phyloP scores from a whole-genome alignment of 1,139 yeast genomes.

The Geotrichum europaeum region DNA sequence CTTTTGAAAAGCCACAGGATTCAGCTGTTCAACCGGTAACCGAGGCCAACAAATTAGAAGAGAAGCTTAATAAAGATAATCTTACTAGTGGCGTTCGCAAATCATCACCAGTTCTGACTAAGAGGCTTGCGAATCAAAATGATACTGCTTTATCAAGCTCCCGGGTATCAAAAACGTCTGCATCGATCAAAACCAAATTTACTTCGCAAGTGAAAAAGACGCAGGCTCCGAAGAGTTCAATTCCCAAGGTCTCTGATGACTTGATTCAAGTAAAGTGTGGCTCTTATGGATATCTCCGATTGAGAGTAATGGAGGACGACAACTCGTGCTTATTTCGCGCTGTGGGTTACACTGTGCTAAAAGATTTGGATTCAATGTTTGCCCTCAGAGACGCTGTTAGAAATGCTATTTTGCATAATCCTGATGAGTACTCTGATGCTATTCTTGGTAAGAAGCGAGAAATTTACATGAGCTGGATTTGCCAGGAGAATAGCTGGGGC shows the following conservation, averaged over 20 bases:
- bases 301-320: slow-evolving; percentile 68
- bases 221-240: neutral
- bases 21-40: neutral
- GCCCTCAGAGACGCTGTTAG: slow-evolving; percentile 48
- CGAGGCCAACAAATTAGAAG: neutral
- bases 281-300: slow-evolving; percentile 34
- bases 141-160: neutral
- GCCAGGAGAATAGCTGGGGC: slow-evolving; percentile 65
- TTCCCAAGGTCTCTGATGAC: neutral
- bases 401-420: slow-evolving; percentile 41
- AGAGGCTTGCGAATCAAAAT: neutral
- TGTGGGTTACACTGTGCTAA: slow-evolving; percentile 49
- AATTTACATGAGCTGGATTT: slow-evolving; percentile 59
- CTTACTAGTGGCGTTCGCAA: neutral
- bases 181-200: neutral
- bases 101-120: neutral
- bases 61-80: neutral
- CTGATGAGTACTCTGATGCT: slow-evolving; percentile 48
- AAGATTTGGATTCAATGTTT: slow-evolving; percentile 38
- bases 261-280: slow-evolving; percentile 11
- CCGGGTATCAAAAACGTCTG: neutral
- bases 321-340: slow-evolving; percentile 76
- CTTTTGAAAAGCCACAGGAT: neutral
- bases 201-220: slow-evolving; percentile 4
- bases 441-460: slow-evolving; percentile 50